These are phyloP conservation scores for Vinca minor DNA, from an alignment of 257 asterid species.

Conservation along the genomic window DNA sequence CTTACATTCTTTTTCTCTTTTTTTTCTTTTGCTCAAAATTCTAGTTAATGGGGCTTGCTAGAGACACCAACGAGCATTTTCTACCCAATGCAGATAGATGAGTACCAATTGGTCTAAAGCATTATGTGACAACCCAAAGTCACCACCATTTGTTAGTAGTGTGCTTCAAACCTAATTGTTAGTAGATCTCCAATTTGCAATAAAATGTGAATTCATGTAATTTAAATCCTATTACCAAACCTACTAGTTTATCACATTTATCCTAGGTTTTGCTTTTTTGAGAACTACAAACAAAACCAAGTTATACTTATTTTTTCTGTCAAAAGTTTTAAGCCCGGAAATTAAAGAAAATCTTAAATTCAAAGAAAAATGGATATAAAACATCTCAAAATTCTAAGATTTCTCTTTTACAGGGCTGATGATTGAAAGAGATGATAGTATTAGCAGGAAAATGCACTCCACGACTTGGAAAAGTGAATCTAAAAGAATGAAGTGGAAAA, in stretches of 20 bases:
- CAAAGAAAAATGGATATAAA: background rate
- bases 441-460: background rate
- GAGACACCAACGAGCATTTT: background rate
- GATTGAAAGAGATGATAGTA: background rate
- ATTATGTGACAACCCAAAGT: too few relatives aligned
- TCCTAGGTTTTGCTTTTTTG: background rate
- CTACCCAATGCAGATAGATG: background rate
- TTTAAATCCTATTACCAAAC: background rate
- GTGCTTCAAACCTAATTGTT: background rate
- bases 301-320: background rate
- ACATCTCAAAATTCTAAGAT: background rate
- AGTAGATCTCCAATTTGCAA: background rate
- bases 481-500: background rate
- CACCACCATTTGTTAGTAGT: background rate
- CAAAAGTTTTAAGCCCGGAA: background rate
- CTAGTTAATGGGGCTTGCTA: background rate
- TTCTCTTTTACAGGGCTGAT: background rate
- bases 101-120: background rate
- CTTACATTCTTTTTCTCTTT: background rate
- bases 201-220: background rate
- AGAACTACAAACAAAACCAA: background rate
- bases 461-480: background rate
- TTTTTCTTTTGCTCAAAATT: too few relatives aligned
- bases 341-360: background rate
- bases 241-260: background rate